Evolutionary conservation across 192 early-diverging fungal genomes (phyloP).

Genomic region (Backusella parvicylindrica): DNA sequence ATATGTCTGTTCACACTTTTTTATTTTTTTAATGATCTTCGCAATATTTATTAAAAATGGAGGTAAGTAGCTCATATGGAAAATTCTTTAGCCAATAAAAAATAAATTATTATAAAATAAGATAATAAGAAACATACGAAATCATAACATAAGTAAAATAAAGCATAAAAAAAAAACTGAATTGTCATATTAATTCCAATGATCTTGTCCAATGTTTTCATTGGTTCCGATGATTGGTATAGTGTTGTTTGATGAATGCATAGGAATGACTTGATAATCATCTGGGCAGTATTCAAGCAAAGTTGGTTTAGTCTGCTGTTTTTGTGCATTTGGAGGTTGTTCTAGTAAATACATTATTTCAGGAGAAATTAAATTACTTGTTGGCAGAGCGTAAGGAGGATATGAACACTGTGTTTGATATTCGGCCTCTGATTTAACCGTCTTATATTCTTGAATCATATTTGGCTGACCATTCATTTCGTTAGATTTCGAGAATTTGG

Average conservation of each 20-base stretch:
- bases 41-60: too few species aligned
- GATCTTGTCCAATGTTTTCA: background rate
- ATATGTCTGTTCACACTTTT: too few species aligned
- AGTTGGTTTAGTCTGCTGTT: background rate
- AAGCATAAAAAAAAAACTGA: too few species aligned
- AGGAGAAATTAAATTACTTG: background rate
- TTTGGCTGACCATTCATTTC: background rate
- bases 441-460: background rate
- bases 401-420: background rate
- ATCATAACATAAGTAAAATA: too few species aligned
- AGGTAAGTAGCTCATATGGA: too few species aligned
- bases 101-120: too few species aligned
- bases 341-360: background rate
- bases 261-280: too few species aligned
- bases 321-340: background rate
- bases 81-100: too few species aligned
- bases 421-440: background rate
- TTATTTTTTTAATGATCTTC: too few species aligned
- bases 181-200: background rate
- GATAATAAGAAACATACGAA: too few species aligned
- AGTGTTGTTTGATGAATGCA: background rate
- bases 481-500: background rate
- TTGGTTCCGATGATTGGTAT: slow-evolving; percentile 10
- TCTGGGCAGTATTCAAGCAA: background rate
- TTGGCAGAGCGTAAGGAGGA: background rate